A percentile compares a stretch with the other conserved stretches of the same genome.
These are phyloP conservation scores for Puccinia horiana DNA, from an alignment of 1,284 basidiomycete genomes.

Conservation along the genomic window DNA sequence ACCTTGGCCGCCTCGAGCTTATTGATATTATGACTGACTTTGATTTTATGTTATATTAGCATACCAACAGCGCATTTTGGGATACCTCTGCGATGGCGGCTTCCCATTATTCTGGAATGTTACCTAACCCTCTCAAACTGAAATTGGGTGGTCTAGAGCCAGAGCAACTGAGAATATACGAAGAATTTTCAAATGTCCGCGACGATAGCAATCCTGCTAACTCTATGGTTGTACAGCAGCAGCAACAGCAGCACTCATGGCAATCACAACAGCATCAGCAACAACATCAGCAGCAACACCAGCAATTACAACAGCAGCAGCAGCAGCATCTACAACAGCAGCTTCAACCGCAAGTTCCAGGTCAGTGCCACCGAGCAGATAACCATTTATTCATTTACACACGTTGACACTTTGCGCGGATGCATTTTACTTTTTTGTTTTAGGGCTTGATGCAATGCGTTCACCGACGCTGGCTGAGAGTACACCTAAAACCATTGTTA, in stretches of 20 bases:
- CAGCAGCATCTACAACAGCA: slow-evolving; percentile 17
- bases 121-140: slow-evolving; percentile 88
- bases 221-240: not conserved
- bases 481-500: not conserved
- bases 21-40: not conserved
- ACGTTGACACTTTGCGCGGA: not conserved
- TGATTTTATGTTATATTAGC: slow-evolving; percentile 16
- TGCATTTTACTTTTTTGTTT: not conserved
- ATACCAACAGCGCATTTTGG: slow-evolving; percentile 65
- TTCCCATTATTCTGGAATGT: slow-evolving; percentile 72
- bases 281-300: slow-evolving; percentile 24
- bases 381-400: not conserved
- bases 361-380: not conserved
- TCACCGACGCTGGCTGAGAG: slow-evolving; percentile 6
- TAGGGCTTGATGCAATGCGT: slow-evolving; percentile 10
- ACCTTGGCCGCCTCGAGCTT: not conserved
- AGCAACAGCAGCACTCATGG: not conserved
- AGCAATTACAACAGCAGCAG: slow-evolving; percentile 26
- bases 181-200: slow-evolving; percentile 74
- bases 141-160: slow-evolving; percentile 78
- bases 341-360: slow-evolving; percentile 20
- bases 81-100: slow-evolving; percentile 71
- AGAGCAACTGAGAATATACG: slow-evolving; percentile 86
- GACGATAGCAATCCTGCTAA: slow-evolving; percentile 15
- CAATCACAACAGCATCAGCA: slow-evolving; percentile 13